Evolutionary conservation across 139 green algal genomes (phyloP).

Genomic region (Asterochloris erici): DNA sequence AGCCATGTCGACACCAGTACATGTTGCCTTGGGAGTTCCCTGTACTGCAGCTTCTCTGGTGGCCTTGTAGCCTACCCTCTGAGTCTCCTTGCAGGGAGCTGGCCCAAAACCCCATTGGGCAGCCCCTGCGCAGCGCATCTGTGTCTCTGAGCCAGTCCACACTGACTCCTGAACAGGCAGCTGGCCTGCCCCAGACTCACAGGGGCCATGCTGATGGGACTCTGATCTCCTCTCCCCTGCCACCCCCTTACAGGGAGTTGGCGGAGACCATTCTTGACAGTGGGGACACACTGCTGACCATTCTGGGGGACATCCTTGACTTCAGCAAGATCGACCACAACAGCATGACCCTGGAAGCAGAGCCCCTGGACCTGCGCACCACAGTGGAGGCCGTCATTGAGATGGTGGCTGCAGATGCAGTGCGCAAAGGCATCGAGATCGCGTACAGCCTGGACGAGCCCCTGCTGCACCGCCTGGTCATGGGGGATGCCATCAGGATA

Average conservation of each 20-base stretch:
- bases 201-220: background rate
- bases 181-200: too few species aligned
- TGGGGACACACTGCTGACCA: constrained; percentile 79
- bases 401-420: constrained; percentile 72
- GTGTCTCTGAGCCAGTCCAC: too few species aligned
- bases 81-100: too few species aligned
- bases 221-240: background rate
- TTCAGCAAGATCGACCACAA: constrained; percentile 84
- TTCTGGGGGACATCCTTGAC: constrained; percentile 92
- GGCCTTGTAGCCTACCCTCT: too few species aligned
- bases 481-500: constrained; percentile 43
- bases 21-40: too few species aligned
- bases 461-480: constrained; percentile 22
- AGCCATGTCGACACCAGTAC: too few species aligned
- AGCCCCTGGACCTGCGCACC: constrained; percentile 63
- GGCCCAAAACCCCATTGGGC: too few species aligned
- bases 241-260: constrained; percentile 71
- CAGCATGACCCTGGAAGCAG: constrained; percentile 61
- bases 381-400: constrained; percentile 82
- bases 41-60: too few species aligned
- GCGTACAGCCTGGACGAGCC: constrained; percentile 1
- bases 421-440: constrained; percentile 70
- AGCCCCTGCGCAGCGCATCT: too few species aligned
- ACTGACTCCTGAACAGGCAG: too few species aligned
- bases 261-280: constrained; percentile 74